Evolutionary conservation across 768 basidiomycete species (phyloP), one percentile per base, ranked within the genome.

Genomic region (Boletus tylopilopsis): DNA sequence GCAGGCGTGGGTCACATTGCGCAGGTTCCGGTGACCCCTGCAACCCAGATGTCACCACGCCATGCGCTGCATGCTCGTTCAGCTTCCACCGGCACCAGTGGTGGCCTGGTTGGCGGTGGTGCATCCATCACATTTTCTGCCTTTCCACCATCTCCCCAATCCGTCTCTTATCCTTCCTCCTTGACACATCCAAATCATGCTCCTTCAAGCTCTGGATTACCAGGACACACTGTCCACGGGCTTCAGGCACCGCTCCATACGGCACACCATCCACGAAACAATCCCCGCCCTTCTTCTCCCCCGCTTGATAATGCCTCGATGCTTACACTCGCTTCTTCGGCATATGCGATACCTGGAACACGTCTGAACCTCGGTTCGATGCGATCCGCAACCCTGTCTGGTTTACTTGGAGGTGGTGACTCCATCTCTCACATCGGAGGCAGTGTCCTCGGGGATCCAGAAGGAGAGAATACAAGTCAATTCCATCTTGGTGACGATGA

Each of bases 1-100:
- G 84, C 83, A 56, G 88, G 87, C 12, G 84, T 93, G 76, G 93
- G 87, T 1, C 92, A 95, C 67, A 95, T 95, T 57, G 93, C 93
- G 6, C 89, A 95, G 63, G 90, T 82, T 10, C 83, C 89, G 34
- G 62, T 73, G 30, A 84, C 86, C 22, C 79, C 84, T 0, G 71
- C 74, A 8, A 71, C 79, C 6, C 74, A 77, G 46, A 54, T 74
- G 12, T 72, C 77, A 53, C 58, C 66, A 38, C 79, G 87, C 42
- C 69, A 84, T 42, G 66, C 74, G 19, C 73, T 76, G 18, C 86
- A 89, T 63, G 73, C 76, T 11, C 79, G 87, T 22, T 76, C 80
- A 39, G 77, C 81, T 21, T 84, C 85, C 21, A 73, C 79, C 7
- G 71, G 77, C 8, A 79, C 78, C 40, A 75, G 62, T 50, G 64